Conservation (phyloP, 2,329 filamentous ascomycete species). For the Ceratocystis smalleyi region DNA sequence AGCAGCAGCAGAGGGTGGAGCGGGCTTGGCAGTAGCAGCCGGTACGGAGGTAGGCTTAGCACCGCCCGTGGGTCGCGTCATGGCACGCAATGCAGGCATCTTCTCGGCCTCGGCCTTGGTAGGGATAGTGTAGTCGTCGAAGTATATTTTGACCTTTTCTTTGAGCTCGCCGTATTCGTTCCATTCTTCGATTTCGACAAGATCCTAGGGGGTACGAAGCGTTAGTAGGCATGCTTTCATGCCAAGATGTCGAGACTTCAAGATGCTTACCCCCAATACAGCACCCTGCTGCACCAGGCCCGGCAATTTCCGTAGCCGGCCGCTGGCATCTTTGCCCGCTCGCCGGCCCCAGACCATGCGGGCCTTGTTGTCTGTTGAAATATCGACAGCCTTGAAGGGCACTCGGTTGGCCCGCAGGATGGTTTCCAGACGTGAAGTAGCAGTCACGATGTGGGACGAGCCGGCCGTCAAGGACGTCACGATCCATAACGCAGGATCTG, state of each 20-base stretch:
- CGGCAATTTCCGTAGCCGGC: constrained; percentile 61
- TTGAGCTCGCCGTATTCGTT: constrained; percentile 96
- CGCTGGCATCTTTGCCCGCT: constrained; percentile 52
- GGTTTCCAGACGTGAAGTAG: constrained; percentile 86
- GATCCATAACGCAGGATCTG: constrained; percentile 68
- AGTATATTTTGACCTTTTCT: constrained; percentile 59
- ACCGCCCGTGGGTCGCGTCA: constrained; percentile 22
- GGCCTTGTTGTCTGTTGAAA: constrained; percentile 77
- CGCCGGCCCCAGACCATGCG: constrained; percentile 78
- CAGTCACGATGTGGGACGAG: constrained; percentile 90
- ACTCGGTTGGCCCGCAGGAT: constrained; percentile 91
- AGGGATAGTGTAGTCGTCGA: constrained; percentile 45
- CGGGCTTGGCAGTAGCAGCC: constrained; percentile 19
- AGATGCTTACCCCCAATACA: constrained; percentile 60
- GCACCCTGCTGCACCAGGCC: constrained; percentile 74
- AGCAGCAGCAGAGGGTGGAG: constrained; percentile 17
- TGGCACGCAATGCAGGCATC: constrained; percentile 18
- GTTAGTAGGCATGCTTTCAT: not conserved
- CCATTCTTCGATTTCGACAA: constrained; percentile 94
- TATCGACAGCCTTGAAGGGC: constrained; percentile 81
- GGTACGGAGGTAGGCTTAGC: constrained; percentile 20
- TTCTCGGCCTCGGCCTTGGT: constrained; percentile 33
- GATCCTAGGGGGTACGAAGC: constrained; percentile 42
- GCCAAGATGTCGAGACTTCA: not conserved
- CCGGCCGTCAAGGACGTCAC: constrained; percentile 93